Conservation (phyloP, 2,329 filamentous ascomycete genomes). For the Fusarium redolens region DNA sequence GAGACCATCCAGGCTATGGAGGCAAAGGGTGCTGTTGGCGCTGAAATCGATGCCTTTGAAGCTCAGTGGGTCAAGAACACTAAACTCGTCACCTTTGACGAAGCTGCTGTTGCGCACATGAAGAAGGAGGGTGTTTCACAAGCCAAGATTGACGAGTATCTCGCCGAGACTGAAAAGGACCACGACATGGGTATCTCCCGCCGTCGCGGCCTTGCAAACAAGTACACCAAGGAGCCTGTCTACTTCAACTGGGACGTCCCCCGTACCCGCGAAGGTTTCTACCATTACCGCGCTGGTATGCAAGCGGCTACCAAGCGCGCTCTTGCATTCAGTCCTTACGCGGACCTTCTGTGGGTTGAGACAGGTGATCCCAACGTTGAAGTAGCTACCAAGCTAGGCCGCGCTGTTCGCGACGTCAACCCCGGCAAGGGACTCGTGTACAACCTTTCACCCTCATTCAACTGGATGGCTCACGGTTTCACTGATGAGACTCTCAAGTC, state of each 20-base stretch:
- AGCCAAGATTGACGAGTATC: conserved; percentile 75
- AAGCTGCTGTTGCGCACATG: conserved; percentile 84
- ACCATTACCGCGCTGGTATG: conserved; percentile 89
- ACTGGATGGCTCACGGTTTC: conserved; percentile 98
- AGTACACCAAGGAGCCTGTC: conserved; percentile 74
- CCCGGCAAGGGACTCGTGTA: conserved; percentile 94
- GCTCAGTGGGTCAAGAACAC: conserved; percentile 88
- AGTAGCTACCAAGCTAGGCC: conserved; percentile 80
- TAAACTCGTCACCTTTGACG: conserved; percentile 89
- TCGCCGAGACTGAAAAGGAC: conserved; percentile 69
- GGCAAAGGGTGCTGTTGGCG: conserved; percentile 76
- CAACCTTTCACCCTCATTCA: conserved; percentile 96
- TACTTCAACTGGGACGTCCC: conserved; percentile 93
- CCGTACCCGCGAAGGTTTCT: conserved; percentile 92
- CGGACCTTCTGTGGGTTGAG: conserved; percentile 97
- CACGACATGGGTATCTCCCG: conserved; percentile 81
- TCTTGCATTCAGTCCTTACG: conserved; percentile 89
- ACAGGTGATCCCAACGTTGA: conserved; percentile 88
- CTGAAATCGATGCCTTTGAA: conserved; percentile 88
- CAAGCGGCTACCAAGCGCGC: conserved; percentile 91
- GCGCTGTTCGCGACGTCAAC: conserved; percentile 74
- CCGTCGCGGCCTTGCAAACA: conserved; percentile 77
- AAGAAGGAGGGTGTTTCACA: conserved; percentile 71
- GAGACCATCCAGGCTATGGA: conserved; percentile 95
- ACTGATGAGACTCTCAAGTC: conserved; percentile 82